Evolutionary conservation across 1,139 yeast genomes (phyloP).

Genomic region (Wickerhamiella pararugosa): DNA sequence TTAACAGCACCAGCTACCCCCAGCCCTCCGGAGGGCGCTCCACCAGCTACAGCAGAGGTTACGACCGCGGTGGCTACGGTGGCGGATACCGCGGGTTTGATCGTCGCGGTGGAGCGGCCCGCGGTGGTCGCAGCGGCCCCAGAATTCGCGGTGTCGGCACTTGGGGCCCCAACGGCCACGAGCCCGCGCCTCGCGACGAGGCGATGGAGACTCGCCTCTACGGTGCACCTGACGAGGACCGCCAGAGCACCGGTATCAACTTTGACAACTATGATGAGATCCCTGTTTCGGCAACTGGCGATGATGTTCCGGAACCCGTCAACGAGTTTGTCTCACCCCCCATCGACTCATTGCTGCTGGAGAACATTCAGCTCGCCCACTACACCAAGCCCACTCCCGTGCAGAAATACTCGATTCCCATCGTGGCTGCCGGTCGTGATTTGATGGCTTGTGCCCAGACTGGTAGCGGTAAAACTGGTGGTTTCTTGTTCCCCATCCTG

Average conservation of each 20-base stretch:
- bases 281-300: slow-evolving; percentile 97
- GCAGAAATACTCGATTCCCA: slow-evolving; percentile 95
- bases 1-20: slow-evolving; percentile 20
- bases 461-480: slow-evolving; percentile 99
- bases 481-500: slow-evolving; percentile 94
- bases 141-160: slow-evolving; percentile 16
- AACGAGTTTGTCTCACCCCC: slow-evolving; percentile 83
- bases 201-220: slow-evolving; percentile 65
- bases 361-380: slow-evolving; percentile 75
- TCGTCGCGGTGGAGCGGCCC: slow-evolving; percentile 26
- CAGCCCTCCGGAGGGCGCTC: slow-evolving; percentile 23
- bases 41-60: slow-evolving; percentile 22
- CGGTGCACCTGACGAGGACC: slow-evolving; percentile 71
- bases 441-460: slow-evolving; percentile 99
- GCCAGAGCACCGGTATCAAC: slow-evolving; percentile 94
- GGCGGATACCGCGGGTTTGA: slow-evolving; percentile 19
- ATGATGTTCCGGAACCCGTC: slow-evolving; percentile 88
- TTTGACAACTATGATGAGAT: slow-evolving; percentile 97
- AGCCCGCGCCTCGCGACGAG: slow-evolving; percentile 64
- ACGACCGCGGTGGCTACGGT: slow-evolving; percentile 21
- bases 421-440: slow-evolving; percentile 90
- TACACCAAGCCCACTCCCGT: slow-evolving; percentile 97
- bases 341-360: slow-evolving; percentile 70
- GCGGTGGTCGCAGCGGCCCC: slow-evolving; percentile 22
- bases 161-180: slow-evolving; percentile 73